phyloP scores from a whole-genome alignment of 2,329 filamentous ascomycete genomes.

The Helotiales sp. region DNA sequence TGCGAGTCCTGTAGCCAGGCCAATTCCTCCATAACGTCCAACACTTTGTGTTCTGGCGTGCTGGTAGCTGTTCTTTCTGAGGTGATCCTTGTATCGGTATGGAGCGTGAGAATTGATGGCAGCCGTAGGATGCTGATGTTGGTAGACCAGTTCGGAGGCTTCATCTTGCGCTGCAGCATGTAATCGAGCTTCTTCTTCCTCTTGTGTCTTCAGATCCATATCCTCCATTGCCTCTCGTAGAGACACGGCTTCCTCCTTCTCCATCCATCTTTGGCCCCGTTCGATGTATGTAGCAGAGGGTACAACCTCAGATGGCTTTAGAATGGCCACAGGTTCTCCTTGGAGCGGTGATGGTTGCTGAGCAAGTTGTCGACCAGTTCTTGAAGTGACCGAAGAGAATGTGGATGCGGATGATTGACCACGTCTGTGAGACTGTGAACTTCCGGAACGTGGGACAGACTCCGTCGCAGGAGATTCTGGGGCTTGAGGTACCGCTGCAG shows the following conservation, averaged over 20 bases:
- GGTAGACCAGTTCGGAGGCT: slow-evolving; percentile 76
- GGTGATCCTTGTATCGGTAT: slow-evolving; percentile 66
- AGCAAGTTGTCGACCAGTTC: slow-evolving; percentile 31
- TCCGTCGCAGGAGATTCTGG: slow-evolving; percentile 22
- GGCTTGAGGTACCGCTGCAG: slow-evolving; percentile 5
- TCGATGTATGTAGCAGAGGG: slow-evolving; percentile 71
- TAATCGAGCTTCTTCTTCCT: slow-evolving; percentile 60
- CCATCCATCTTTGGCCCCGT: slow-evolving; percentile 74
- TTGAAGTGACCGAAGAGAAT: slow-evolving; percentile 32
- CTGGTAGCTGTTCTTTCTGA: slow-evolving; percentile 71
- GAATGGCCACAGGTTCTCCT: slow-evolving; percentile 33
- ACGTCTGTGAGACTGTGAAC: slow-evolving; percentile 31
- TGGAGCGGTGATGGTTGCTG: slow-evolving; percentile 22
- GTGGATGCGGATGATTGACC: slow-evolving; percentile 31
- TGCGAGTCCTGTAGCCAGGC: slow-evolving; percentile 37
- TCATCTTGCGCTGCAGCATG: slow-evolving; percentile 74
- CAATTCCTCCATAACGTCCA: slow-evolving; percentile 49
- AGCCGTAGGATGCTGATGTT: slow-evolving; percentile 64
- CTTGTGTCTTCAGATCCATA: slow-evolving; percentile 57
- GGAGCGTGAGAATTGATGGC: slow-evolving; percentile 60
- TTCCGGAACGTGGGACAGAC: slow-evolving; percentile 27
- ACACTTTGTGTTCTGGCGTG: slow-evolving; percentile 63
- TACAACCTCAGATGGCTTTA: slow-evolving; percentile 61
- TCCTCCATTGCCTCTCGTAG: slow-evolving; percentile 72
- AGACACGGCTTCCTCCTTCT: slow-evolving; percentile 73